These are phyloP conservation scores for Apiotrichum brassicae DNA, from an alignment of 1,284 basidiomycete species.

Conservation along the genomic window DNA sequence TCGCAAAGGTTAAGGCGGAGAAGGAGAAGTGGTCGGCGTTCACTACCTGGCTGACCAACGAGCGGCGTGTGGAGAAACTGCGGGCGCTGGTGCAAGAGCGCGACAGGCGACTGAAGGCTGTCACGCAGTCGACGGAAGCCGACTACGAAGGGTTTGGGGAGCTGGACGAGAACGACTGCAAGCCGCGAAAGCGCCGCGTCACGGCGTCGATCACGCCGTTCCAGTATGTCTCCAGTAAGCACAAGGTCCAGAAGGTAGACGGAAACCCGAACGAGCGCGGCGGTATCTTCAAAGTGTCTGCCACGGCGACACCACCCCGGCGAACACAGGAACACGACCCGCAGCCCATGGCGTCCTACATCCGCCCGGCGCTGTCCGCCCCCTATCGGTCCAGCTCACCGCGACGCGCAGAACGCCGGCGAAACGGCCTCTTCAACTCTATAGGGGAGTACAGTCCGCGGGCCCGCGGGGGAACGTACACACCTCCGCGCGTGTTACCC, in stretches of 20 bases:
- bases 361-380: constrained; percentile 33
- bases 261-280: constrained; percentile 16
- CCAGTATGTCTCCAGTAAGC: background rate
- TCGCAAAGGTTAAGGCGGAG: constrained; percentile 21
- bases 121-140: constrained; percentile 12
- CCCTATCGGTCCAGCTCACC: constrained; percentile 34
- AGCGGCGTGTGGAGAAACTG: constrained; percentile 39
- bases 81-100: constrained; percentile 34
- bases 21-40: constrained; percentile 39
- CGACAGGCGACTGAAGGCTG: constrained; percentile 25
- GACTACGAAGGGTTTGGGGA: background rate
- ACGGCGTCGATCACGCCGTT: constrained; percentile 5
- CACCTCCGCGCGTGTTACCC: constrained; percentile 36
- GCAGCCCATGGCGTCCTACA: constrained; percentile 22
- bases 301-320: background rate
- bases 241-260: constrained; percentile 10
- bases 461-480: constrained; percentile 29
- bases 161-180: background rate
- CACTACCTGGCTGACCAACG: constrained; percentile 45
- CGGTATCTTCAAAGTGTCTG: constrained; percentile 17
- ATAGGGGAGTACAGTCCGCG: constrained; percentile 35
- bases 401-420: constrained; percentile 29
- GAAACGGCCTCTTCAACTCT: constrained; percentile 19
- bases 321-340: background rate
- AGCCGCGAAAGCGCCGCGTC: constrained; percentile 12